Base-by-base conservation (phyloP, 2,329 filamentous ascomycete genomes). In the Xylariaceae sp. region DNA sequence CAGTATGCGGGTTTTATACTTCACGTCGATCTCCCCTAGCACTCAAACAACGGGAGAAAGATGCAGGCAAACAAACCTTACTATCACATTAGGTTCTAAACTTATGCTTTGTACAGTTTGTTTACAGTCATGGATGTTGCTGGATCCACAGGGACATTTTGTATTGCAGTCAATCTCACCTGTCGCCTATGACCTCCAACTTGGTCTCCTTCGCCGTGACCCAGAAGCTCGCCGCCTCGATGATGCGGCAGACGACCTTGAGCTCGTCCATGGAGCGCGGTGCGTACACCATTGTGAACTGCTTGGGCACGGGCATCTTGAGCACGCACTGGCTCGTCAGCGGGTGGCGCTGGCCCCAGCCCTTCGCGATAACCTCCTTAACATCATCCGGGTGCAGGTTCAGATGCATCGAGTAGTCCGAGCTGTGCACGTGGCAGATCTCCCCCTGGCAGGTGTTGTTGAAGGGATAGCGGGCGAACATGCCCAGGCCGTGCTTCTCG, bases 251-350 rank as follows among this genome's bases (percentile, higher is more conserved):
- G 3, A 93, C 81, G 48, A 85, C 79, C 50, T 83, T 79, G 21
- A 95, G 72, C 70, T 96, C 90, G 21, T 81, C 79, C 55, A 73
- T 64, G 77, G 81, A 75, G 66, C 89, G 77, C 2, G 91, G 91
- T 18, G 91, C 89, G 74, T 96, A 96, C 3, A 96, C 79, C 85
- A 96, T 87, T 54, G 91, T 78, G 71, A 96, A 96, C 42, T 89
- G 87, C 2, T 80, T 75, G 0, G 90, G 89, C 52, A 95, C 86
- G 48, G 89, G 89, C 67, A 85, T 81, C 59, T 79, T 78, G 60
- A 87, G 81, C 78, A 65, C 48, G 26, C 85, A 84, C 51, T 85
- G 87, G 66, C 84, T 83, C 7, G 89, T 87, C 52, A 92, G 73
- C 1, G 83, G 85, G 62, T 87, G 85, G 29, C 84, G 75, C 75